Percentiles rank a stretch among this genome's conserved stretches.
Evolutionary conservation across 306 rosid species (phyloP).

Genomic region (Malus orientalis): DNA sequence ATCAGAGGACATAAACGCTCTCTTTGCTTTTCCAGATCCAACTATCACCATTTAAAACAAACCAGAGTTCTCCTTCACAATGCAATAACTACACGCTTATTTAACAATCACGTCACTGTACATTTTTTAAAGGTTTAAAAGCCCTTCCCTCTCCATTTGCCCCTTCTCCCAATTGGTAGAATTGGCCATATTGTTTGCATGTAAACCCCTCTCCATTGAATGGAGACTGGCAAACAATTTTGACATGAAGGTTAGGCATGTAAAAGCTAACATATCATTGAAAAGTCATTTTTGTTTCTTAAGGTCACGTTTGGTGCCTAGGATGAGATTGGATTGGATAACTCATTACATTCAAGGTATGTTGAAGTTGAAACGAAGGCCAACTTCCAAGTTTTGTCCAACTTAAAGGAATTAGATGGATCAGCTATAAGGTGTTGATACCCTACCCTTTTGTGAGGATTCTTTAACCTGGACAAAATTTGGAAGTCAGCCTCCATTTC

Average conservation of each 20-base stretch:
- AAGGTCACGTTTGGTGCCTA: not conserved
- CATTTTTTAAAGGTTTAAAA: not conserved
- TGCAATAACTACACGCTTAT: not conserved
- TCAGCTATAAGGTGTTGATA: not conserved
- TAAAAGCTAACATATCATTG: not conserved
- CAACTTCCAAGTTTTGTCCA: not conserved
- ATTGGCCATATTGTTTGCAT: not conserved
- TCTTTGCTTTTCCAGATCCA: not conserved
- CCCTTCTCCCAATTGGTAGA: not conserved
- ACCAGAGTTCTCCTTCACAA: not conserved
- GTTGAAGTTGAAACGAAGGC: not conserved
- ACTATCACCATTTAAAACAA: not conserved
- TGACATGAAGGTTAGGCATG: not conserved
- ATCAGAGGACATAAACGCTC: not conserved
- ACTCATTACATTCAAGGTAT: not conserved
- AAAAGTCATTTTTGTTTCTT: not conserved
- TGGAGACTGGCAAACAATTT: not conserved
- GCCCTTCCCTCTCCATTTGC: not conserved
- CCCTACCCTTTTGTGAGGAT: not conserved
- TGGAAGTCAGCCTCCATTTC: not conserved
- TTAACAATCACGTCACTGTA: not conserved
- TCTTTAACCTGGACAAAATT: not conserved
- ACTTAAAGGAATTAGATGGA: not conserved
- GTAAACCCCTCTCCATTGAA: not conserved
- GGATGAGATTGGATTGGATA: not conserved